phyloP scores from a whole-genome alignment of 768 basidiomycete species.

The Imleria badia region DNA sequence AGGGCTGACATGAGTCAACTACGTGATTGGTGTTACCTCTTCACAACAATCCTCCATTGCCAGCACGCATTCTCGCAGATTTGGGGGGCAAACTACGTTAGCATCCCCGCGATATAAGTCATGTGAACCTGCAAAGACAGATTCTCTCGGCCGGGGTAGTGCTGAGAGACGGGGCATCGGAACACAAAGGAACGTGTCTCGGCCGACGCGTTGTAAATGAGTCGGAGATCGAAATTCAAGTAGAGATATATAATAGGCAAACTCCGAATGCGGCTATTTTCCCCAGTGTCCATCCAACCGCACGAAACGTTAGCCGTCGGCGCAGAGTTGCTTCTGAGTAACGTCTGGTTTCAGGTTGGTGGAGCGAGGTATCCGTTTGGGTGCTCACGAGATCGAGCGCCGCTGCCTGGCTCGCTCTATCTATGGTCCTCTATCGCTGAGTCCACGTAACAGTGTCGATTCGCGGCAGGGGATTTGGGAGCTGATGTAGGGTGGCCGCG shows the following conservation, averaged over 20 bases:
- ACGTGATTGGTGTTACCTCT: slow-evolving; percentile 45
- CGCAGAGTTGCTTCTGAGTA: slow-evolving; percentile 48
- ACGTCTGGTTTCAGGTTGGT: slow-evolving; percentile 70
- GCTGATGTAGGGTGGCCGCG: slow-evolving; percentile 44
- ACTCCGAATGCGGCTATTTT: slow-evolving; percentile 22
- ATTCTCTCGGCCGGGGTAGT: slow-evolving; percentile 53
- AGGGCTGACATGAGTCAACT: neutral
- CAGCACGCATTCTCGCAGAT: slow-evolving; percentile 71
- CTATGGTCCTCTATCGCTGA: slow-evolving; percentile 37
- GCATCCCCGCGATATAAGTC: slow-evolving; percentile 64
- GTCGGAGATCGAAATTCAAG: slow-evolving; percentile 27
- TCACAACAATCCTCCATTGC: slow-evolving; percentile 83
- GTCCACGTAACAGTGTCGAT: slow-evolving; percentile 57
- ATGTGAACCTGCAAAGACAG: slow-evolving; percentile 67
- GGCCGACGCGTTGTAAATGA: slow-evolving; percentile 12
- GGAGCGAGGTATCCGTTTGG: slow-evolving; percentile 67
- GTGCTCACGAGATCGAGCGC: slow-evolving; percentile 51
- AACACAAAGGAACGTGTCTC: slow-evolving; percentile 3
- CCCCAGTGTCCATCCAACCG: slow-evolving; percentile 67
- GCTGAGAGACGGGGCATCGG: slow-evolving; percentile 51
- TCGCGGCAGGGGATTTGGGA: slow-evolving; percentile 38
- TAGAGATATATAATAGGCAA: slow-evolving; percentile 30
- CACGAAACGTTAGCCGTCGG: slow-evolving; percentile 59
- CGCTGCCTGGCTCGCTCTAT: slow-evolving; percentile 37
- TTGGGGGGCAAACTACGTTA: slow-evolving; percentile 66